A percentile compares a stretch with the other conserved stretches of the same genome.
Evolutionary conservation across 352 stramenopile genomes (phyloP).

Genomic region (Thalassiosira sp.): DNA sequence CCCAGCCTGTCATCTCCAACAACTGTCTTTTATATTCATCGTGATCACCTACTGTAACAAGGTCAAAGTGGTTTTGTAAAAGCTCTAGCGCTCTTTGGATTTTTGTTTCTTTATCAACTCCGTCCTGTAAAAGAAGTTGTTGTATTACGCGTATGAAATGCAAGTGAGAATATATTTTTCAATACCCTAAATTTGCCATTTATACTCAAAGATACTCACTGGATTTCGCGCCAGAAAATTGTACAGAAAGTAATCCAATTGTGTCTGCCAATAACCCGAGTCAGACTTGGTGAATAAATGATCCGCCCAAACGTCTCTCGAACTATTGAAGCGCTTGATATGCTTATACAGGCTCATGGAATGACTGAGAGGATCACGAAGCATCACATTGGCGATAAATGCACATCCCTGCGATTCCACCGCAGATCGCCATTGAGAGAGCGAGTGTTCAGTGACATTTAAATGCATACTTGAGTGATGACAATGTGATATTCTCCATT

Average conservation of each 20-base stretch:
- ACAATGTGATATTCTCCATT: slow-evolving; percentile 26
- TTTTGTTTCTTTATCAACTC: slow-evolving; percentile 11
- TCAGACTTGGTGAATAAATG: slow-evolving; percentile 10
- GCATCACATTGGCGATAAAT: slow-evolving; percentile 19
- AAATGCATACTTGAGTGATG: slow-evolving; percentile 24
- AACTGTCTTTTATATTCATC: neutral
- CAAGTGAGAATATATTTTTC: too few relatives aligned
- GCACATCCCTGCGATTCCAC: slow-evolving; percentile 29
- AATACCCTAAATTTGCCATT: too few relatives aligned
- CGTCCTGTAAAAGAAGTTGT: neutral
- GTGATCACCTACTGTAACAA: slow-evolving; percentile 13
- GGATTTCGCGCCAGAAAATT: slow-evolving; percentile 14
- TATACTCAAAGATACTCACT: neutral
- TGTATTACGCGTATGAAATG: neutral
- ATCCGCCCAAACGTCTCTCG: neutral
- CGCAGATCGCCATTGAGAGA: slow-evolving; percentile 10
- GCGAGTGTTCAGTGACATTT: slow-evolving; percentile 13
- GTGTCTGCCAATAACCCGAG: neutral
- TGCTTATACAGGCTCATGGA: slow-evolving; percentile 18
- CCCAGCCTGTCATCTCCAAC: slow-evolving; percentile 7
- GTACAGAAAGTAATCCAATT: slow-evolving; percentile 31
- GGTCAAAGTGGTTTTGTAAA: slow-evolving; percentile 14
- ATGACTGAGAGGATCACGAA: slow-evolving; percentile 35
- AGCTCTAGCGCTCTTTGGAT: slow-evolving; percentile 15
- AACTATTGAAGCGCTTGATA: slow-evolving; percentile 11